Percentiles rank a stretch among this genome's conserved stretches.
These are phyloP conservation scores for Huntiella abstrusa DNA, from an alignment of 2,329 filamentous ascomycete genomes.

Conservation along the genomic window DNA sequence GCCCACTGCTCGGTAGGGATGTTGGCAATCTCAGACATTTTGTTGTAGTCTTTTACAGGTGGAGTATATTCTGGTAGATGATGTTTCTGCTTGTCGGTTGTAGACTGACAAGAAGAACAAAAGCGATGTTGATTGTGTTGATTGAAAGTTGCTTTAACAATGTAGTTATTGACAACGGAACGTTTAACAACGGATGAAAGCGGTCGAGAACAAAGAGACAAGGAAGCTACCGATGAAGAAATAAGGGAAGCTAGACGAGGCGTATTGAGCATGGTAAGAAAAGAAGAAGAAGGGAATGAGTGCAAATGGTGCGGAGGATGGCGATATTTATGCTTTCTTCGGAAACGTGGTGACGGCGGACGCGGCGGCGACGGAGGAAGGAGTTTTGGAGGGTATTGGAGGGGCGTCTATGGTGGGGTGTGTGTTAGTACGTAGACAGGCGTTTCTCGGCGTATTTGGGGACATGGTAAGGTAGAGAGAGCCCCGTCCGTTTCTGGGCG, in stretches of 20 bases:
- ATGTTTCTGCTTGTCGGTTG: not conserved
- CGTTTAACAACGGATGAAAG: too few relatives aligned
- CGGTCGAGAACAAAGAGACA: not conserved
- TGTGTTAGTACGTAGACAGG: not conserved
- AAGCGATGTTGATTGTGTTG: not conserved
- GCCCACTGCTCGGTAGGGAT: constrained; percentile 81
- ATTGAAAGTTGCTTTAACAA: not conserved
- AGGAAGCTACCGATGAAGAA: constrained; percentile 2
- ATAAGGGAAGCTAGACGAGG: constrained; percentile 3
- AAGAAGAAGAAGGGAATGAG: not conserved
- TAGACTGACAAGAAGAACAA: not conserved
- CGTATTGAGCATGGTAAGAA: constrained; percentile 6
- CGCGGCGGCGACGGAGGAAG: not conserved
- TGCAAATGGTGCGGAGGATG: constrained; percentile 4
- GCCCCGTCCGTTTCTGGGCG: not conserved
- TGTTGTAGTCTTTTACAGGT: constrained; percentile 10
- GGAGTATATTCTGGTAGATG: constrained; percentile 3
- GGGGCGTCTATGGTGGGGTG: not conserved
- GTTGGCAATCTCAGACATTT: constrained; percentile 18
- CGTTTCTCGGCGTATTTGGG: not conserved
- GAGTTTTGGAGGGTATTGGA: not conserved
- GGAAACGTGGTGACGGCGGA: not conserved
- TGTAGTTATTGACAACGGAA: too few relatives aligned
- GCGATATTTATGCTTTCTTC: constrained; percentile 8
- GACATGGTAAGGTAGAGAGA: not conserved